Conservation (phyloP, 768 basidiomycete species). For the Phlegmacium glaucopus region DNA sequence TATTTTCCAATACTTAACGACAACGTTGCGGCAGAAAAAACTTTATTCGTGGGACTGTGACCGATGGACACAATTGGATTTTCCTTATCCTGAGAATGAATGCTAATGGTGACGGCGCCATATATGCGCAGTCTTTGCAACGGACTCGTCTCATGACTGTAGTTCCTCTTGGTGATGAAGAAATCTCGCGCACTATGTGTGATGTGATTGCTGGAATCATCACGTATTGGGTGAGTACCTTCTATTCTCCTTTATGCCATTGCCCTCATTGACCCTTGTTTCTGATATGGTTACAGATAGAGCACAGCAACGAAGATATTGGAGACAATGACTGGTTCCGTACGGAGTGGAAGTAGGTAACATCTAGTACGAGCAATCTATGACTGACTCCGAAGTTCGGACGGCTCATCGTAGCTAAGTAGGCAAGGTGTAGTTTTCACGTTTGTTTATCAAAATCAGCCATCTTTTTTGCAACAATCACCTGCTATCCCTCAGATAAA, state of each 20-base stretch:
- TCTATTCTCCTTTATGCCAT: neutral
- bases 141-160: neutral
- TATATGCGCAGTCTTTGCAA: slow-evolving; percentile 11
- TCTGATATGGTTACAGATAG: slow-evolving; percentile 4
- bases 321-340: slow-evolving; percentile 10
- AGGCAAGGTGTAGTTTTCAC: too few species aligned
- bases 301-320: slow-evolving; percentile 8
- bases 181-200: neutral
- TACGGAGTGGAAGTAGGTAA: slow-evolving; percentile 5
- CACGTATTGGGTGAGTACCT: slow-evolving; percentile 8
- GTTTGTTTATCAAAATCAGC: too few species aligned
- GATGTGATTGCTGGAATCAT: slow-evolving; percentile 16
- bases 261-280: neutral
- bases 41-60: slow-evolving; percentile 13
- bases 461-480: too few species aligned
- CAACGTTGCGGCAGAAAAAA: slow-evolving; percentile 6
- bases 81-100: slow-evolving; percentile 17
- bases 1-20: too few species aligned
- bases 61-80: slow-evolving; percentile 18
- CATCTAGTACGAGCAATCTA: neutral
- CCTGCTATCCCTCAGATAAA: too few species aligned
- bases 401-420: too few species aligned
- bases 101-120: slow-evolving; percentile 12
- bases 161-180: neutral
- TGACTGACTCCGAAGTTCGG: too few species aligned